Percentiles rank a stretch among this genome's conserved stretches.
phyloP scores from a whole-genome alignment of 345 rosid genomes.

The Rhodomyrtus tomentosa region DNA sequence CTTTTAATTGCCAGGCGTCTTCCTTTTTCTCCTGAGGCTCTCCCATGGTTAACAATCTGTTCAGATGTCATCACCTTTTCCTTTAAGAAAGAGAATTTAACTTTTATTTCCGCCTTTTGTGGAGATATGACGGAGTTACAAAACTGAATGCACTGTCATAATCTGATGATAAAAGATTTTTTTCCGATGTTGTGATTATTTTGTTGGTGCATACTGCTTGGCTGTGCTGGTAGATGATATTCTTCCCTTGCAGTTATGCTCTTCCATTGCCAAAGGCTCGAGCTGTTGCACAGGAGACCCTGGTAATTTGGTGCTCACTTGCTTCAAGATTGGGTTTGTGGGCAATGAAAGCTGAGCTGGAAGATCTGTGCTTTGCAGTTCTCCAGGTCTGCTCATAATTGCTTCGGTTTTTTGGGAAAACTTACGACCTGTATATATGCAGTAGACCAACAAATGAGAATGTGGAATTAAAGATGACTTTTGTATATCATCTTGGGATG shows the following conservation, averaged over 20 bases:
- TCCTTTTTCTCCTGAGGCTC: neutral
- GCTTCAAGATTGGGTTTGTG: conserved; percentile 73
- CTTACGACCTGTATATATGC: neutral
- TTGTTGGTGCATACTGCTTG: neutral
- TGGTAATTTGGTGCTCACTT: conserved; percentile 66
- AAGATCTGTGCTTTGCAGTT: conserved; percentile 69
- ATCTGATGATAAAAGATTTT: neutral
- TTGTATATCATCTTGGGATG: neutral
- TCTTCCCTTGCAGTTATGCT: conserved; percentile 37
- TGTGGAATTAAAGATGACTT: neutral
- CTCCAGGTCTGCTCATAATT: conserved; percentile 42
- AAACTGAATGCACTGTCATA: neutral
- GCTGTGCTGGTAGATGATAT: neutral
- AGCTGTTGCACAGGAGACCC: conserved; percentile 69
- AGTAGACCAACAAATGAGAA: neutral
- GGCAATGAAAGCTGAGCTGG: conserved; percentile 66
- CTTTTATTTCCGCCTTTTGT: neutral
- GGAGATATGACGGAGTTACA: neutral
- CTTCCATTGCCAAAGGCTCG: conserved; percentile 49
- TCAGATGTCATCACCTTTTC: neutral
- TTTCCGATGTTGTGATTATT: neutral
- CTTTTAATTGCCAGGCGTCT: neutral
- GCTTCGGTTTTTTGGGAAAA: neutral
- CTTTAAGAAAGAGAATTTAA: neutral
- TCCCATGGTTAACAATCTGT: neutral